Conservation (phyloP, 495 filamentous ascomycete genomes). For the Penicillium mononematosum region DNA sequence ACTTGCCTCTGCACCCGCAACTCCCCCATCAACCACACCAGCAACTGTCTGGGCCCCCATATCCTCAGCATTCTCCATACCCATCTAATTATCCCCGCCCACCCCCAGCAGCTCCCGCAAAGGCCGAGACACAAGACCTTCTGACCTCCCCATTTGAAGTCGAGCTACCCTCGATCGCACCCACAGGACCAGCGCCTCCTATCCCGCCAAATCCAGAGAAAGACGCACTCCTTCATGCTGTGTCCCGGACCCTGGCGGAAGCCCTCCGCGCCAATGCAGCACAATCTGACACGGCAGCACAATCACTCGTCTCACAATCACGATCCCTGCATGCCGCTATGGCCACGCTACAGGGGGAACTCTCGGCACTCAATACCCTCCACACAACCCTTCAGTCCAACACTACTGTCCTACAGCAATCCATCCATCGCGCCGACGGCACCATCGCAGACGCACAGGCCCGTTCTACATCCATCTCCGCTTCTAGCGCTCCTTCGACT, state of each 20-base stretch:
- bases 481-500: constrained; percentile 25
- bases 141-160: constrained; percentile 67
- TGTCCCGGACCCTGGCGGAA: constrained; percentile 65
- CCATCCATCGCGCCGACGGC: constrained; percentile 73
- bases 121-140: constrained; percentile 61
- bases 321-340: constrained; percentile 68
- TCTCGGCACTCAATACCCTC: constrained; percentile 65
- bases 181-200: constrained; percentile 67
- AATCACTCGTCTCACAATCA: constrained; percentile 76
- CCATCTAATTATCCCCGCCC: constrained; percentile 18
- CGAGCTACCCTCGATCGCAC: constrained; percentile 57
- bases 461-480: constrained; percentile 41
- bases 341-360: constrained; percentile 65
- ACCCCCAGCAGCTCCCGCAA: constrained; percentile 35
- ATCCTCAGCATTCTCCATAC: constrained; percentile 23
- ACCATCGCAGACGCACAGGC: constrained; percentile 65
- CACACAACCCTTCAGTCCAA: constrained; percentile 70
- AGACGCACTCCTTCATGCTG: constrained; percentile 75
- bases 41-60: constrained; percentile 18
- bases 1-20: constrained; percentile 9
- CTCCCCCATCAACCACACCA: constrained; percentile 9
- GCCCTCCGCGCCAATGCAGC: constrained; percentile 61
- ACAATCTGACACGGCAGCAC: constrained; percentile 67
- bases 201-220: constrained; percentile 97
- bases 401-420: constrained; percentile 70